Base-by-base conservation (phyloP, 768 basidiomycete genomes). In the Suillus fuscotomentosus region DNA sequence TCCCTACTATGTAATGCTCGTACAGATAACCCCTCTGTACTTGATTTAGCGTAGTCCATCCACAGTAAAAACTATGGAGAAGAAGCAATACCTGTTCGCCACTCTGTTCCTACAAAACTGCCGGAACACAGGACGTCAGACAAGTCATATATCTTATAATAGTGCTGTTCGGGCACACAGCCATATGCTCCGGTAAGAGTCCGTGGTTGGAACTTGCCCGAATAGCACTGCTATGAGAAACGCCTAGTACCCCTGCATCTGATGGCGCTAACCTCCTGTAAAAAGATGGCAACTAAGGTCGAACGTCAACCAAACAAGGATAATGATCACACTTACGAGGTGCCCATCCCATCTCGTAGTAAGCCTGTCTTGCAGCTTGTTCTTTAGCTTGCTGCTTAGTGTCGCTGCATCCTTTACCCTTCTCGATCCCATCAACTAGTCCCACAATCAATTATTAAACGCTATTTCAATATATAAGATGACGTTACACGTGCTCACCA, bases 351-450 rank as follows among this genome's bases (percentile, higher is more conserved):
- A 92, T 88, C 10, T 84, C 82, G 70, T 86, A 84, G 75, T 85
- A 91, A 10, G 91, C 91, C 68, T 86, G 79, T 63, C 84, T 81
- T 20, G 91, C 90, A 0, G 91, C 91, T 63, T 88, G 88, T 70
- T 92, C 91, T 73, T 91, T 92, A 8, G 91, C 91, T 2, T 84
- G 75, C 70, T 92, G 90, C 74, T 92, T 92, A 73, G 81, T 89
- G 60, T 81, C 78, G 36, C 89, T 89, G n/a, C 72, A 74, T 2
- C 91, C 91, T 57, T 79, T 75, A 13, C 91, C 91, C 69, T 86
- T 90, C 70, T 79, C 78, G 64, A 90, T 85, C 2, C 88, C 89
- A 68, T 91, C 88, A 60, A 90, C 91, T 91, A 70, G 11, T 45
- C 51, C 43, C 24, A 48, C 54, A 51, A 64, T 59, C 56, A 17